These are phyloP conservation scores for Phytophthora nicotianae DNA, from an alignment of 352 stramenopile genomes.

Conservation along the genomic window DNA sequence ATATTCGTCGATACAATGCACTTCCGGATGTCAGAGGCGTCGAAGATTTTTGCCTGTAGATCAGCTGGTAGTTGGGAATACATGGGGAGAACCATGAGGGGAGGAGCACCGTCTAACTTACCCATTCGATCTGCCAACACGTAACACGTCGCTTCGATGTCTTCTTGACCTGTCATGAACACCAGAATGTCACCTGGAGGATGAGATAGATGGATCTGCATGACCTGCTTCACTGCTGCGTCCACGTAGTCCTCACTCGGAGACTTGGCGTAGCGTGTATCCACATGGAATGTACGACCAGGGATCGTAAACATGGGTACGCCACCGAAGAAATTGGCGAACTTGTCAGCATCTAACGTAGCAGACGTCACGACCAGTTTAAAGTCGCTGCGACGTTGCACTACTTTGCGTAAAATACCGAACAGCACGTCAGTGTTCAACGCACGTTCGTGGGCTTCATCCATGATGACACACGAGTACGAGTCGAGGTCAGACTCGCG, in stretches of 20 bases:
- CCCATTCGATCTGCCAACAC: constrained; percentile 96
- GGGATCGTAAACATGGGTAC: constrained; percentile 98
- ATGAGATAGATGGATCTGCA: constrained; percentile 98
- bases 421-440: constrained; percentile 96
- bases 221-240: constrained; percentile 96
- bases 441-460: constrained; percentile 94
- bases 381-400: constrained; percentile 89
- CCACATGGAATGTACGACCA: constrained; percentile 84
- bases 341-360: constrained; percentile 98
- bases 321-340: constrained; percentile 97
- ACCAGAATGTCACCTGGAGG: constrained; percentile 97
- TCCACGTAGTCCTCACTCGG: constrained; percentile 98
- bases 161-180: constrained; percentile 99
- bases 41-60: constrained; percentile 98
- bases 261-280: constrained; percentile 92
- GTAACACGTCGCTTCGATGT: constrained; percentile 97
- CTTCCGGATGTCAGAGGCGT: constrained; percentile 94
- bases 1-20: constrained; percentile 99
- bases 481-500: constrained; percentile 87
- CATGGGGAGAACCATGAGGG: constrained; percentile 98
- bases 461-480: constrained; percentile 93
- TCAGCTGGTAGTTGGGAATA: constrained; percentile 98
- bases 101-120: constrained; percentile 91
- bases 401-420: constrained; percentile 92
- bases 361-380: constrained; percentile 94